Evolutionary conservation across 2,329 filamentous ascomycete species (phyloP), one percentile per base, ranked within the genome.

Genomic region (Tolypocladium ophioglossoides): DNA sequence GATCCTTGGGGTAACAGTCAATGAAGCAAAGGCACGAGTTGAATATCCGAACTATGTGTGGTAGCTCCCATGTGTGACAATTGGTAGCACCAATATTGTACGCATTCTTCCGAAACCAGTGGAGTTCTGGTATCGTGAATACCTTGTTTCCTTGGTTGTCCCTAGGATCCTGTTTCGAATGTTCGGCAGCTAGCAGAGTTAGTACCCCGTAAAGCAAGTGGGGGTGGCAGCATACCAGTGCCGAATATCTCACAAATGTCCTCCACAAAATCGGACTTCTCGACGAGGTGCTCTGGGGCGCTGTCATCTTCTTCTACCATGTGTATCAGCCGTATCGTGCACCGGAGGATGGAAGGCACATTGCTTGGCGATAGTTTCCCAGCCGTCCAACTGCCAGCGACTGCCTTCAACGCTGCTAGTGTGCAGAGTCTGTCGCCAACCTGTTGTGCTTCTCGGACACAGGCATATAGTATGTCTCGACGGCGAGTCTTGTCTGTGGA

Each of bases 101-200:
- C 1, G 86, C 79, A 58, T 88, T 92, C 58, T 85, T 85, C 39
- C 85, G 86, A 65, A 95, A 91, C 90, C 90, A 95, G 60, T 91
- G 79, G 4, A 95, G 74, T 61, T 96, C 90, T 3, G 75, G 66
- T 0, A 77, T 55, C 0, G 78, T 80, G 63, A 91, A 90, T 1
- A 77, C 55, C 57, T 70, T 79, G 35, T 70, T 67, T 10, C 72
- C 74, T 20, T 71, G 62, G 41, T 61, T 66, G 58, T 72, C 72
- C 52, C 64, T 72, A 3, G 63, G 70, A 20, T 66, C 68, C 55
- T 68, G 59, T 35, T 71, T 55, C 22, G 68, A 62, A 53, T 62
- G 52, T 30, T 62, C 60, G 27, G 63, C 61, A 24, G 64, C 68
- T 69, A 44, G 9, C 10, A 38, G 6, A 34, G 50, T 64, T 39